These are phyloP conservation scores for Paraphoma sp. DNA, from an alignment of 2,329 filamentous ascomycete species.

Conservation along the genomic window DNA sequence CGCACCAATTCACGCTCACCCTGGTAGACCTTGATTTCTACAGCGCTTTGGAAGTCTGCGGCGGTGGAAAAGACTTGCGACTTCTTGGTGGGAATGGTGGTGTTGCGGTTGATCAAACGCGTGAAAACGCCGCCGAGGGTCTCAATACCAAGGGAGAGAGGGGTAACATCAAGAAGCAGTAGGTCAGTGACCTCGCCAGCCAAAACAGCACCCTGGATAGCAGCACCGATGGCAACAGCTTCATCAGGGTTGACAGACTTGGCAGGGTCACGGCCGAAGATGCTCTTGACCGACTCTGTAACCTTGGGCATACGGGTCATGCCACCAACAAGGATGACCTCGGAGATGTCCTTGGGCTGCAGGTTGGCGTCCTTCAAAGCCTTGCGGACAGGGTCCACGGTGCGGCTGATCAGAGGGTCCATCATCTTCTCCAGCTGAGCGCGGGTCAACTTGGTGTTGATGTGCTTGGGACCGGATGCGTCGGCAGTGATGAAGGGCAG, in stretches of 20 bases:
- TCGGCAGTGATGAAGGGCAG: constrained; percentile 98
- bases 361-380: constrained; percentile 95
- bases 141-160: constrained; percentile 97
- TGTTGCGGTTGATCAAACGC: constrained; percentile 98
- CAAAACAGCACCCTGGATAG: constrained; percentile 95
- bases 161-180: constrained; percentile 92
- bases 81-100: constrained; percentile 99
- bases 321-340: constrained; percentile 97
- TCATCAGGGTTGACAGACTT: constrained; percentile 99
- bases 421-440: constrained; percentile 93
- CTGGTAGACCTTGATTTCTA: constrained; percentile 99
- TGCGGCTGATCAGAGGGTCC: constrained; percentile 84
- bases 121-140: constrained; percentile 98
- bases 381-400: constrained; percentile 93
- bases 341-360: constrained; percentile 91
- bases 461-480: constrained; percentile 95
- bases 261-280: constrained; percentile 94
- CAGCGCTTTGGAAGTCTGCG: constrained; percentile 96
- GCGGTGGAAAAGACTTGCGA: constrained; percentile 97
- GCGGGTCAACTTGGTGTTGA: constrained; percentile 92
- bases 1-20: constrained; percentile 98
- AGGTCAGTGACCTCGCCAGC: constrained; percentile 97
- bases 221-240: constrained; percentile 96
- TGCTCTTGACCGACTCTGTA: constrained; percentile 90
- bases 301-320: constrained; percentile 99